Evolutionary conservation across 768 basidiomycete genomes (phyloP).

Genomic region (Hortiboletus campestris): DNA sequence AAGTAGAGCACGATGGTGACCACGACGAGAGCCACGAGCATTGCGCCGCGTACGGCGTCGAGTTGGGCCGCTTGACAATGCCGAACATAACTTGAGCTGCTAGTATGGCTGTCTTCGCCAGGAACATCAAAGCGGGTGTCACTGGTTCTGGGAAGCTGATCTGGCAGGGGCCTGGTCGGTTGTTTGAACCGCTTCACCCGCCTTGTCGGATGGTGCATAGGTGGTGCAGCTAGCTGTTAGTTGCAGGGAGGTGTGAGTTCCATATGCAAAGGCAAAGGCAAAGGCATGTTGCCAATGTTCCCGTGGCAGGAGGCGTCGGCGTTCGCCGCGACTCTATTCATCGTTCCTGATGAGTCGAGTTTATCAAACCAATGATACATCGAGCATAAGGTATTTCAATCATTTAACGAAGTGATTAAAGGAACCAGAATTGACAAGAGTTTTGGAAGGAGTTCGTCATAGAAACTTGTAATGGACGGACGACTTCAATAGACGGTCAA

Average conservation of each 20-base stretch:
- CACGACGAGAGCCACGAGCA: slow-evolving; percentile 18
- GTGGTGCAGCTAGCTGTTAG: not conserved
- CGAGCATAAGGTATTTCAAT: no score
- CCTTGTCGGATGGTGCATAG: slow-evolving; percentile 19
- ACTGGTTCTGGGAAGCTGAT: not conserved
- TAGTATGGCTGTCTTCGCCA: not conserved
- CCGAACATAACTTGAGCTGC: slow-evolving; percentile 1
- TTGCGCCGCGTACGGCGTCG: slow-evolving; percentile 9
- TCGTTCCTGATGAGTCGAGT: no score
- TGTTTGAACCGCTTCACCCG: slow-evolving; percentile 13
- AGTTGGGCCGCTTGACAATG: not conserved
- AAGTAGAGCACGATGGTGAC: slow-evolving; percentile 25
- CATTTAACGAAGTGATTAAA: no score
- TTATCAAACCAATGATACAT: no score
- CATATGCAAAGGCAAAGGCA: no score
- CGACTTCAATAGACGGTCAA: no score
- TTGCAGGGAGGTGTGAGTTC: not conserved
- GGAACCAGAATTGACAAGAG: no score
- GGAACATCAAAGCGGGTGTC: not conserved
- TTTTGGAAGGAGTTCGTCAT: no score
- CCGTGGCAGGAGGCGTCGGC: no score
- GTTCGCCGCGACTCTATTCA: no score
- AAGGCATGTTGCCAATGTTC: no score
- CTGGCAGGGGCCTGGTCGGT: not conserved
- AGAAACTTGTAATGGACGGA: no score